Conservation (phyloP, 75 land plant genomes). For the Cupressus sempervirens region DNA sequence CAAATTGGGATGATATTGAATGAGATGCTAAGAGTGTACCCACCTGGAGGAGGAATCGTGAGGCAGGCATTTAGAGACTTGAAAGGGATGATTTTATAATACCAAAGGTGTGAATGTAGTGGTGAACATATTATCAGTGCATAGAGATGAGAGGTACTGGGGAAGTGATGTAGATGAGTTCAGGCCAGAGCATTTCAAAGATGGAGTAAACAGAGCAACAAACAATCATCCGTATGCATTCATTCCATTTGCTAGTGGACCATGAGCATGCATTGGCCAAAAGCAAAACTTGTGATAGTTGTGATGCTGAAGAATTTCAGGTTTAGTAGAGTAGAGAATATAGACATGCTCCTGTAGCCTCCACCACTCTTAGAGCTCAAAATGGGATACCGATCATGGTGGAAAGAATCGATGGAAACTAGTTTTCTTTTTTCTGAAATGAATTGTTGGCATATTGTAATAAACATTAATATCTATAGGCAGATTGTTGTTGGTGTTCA, state of each 20-base stretch:
- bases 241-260: constrained; percentile 22
- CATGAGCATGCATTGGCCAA: constrained; percentile 32
- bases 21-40: too few relatives aligned
- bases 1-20: too few relatives aligned
- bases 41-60: not conserved
- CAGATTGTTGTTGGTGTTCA: too few relatives aligned
- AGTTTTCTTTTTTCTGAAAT: too few relatives aligned
- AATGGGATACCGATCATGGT: constrained; percentile 22
- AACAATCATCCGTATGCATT: constrained; percentile 24
- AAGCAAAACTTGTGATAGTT: constrained; percentile 22
- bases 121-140: too few relatives aligned
- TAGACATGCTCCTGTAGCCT: constrained; percentile 19
- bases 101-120: too few relatives aligned
- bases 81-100: constrained; percentile 19
- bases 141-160: constrained; percentile 37
- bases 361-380: constrained; percentile 14
- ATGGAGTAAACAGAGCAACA: not conserved
- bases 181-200: constrained; percentile 45
- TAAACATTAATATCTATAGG: too few relatives aligned
- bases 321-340: constrained; percentile 9
- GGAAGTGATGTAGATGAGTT: constrained; percentile 56
- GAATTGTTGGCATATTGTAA: too few relatives aligned
- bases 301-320: constrained; percentile 17
- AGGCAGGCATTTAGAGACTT: constrained; percentile 39
- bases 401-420: too few relatives aligned